Percentiles rank a stretch among this genome's conserved stretches.
Evolutionary conservation across 2,329 filamentous ascomycete genomes (phyloP).

Genomic region (Alternaria sp.): DNA sequence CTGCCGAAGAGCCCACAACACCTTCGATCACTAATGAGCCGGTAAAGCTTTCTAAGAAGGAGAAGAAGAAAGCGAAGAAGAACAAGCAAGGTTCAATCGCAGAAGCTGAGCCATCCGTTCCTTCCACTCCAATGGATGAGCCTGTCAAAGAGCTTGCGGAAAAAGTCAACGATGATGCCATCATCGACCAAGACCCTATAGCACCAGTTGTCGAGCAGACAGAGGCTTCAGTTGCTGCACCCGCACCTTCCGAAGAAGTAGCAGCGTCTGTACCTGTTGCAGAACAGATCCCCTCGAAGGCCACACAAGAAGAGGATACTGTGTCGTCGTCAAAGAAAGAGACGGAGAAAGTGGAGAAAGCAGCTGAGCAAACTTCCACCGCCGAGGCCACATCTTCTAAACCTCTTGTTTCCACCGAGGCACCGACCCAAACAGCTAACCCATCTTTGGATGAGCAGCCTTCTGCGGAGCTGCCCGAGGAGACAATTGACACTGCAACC

Average conservation of each 20-base stretch:
- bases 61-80: constrained; percentile 24
- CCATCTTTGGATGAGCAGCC: not conserved
- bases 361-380: constrained; percentile 20
- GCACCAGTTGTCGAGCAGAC: not conserved
- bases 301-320: constrained; percentile 14
- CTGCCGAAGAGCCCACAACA: not conserved
- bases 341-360: constrained; percentile 37
- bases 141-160: constrained; percentile 6
- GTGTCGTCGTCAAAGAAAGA: constrained; percentile 29
- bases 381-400: constrained; percentile 11
- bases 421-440: not conserved
- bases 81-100: constrained; percentile 22
- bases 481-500: not conserved
- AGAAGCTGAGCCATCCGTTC: constrained; percentile 14
- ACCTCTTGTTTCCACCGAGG: not conserved
- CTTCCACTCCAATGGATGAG: constrained; percentile 14
- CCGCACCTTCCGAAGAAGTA: not conserved
- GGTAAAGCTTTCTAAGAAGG: constrained; percentile 25
- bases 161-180: not conserved
- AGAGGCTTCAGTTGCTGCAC: not conserved
- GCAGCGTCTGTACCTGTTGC: not conserved
- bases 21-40: constrained; percentile 4
- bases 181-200: not conserved
- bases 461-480: not conserved
- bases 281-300: constrained; percentile 1